phyloP scores from a whole-genome alignment of 148 eudicot genomes.

The Drosera capensis region DNA sequence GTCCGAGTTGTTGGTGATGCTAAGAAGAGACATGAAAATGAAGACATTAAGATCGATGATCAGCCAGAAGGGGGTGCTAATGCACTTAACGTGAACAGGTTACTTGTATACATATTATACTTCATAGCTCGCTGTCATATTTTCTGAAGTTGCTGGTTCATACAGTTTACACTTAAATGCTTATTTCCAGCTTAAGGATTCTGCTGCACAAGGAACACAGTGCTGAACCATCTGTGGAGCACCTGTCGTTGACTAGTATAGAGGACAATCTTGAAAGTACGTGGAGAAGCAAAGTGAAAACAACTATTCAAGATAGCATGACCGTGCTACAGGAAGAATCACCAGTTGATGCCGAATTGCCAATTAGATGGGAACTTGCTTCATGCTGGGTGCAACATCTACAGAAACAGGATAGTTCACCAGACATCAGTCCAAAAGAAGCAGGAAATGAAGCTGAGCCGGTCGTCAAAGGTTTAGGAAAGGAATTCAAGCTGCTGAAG shows the following conservation, averaged over 20 bases:
- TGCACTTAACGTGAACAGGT: conserved; percentile 92
- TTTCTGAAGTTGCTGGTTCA: background rate
- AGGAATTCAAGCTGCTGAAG: conserved; percentile 72
- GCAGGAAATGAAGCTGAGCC: conserved; percentile 29
- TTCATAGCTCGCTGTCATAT: too few relatives aligned
- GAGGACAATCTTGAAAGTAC: conserved; percentile 27
- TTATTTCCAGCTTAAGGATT: conserved; percentile 55
- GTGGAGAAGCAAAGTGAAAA: conserved; percentile 28
- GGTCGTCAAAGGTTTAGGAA: conserved; percentile 84
- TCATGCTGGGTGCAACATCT: conserved; percentile 96
- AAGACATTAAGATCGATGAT: conserved; percentile 68
- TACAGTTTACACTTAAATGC: conserved; percentile 1
- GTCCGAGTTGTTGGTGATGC: conserved; percentile 65
- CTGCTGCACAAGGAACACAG: conserved; percentile 35
- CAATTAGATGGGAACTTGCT: conserved; percentile 96
- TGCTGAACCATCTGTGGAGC: conserved; percentile 34
- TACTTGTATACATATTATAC: too few relatives aligned
- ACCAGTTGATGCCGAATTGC: conserved; percentile 17
- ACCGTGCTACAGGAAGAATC: conserved; percentile 39
- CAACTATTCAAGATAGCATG: conserved; percentile 54
- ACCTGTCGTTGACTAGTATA: conserved; percentile 16
- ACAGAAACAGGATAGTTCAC: conserved; percentile 50
- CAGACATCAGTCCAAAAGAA: conserved; percentile 26
- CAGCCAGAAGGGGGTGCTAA: conserved; percentile 96
- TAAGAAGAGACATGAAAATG: conserved; percentile 28